phyloP scores from a whole-genome alignment of 768 basidiomycete genomes.

The Naematelia encephala region DNA sequence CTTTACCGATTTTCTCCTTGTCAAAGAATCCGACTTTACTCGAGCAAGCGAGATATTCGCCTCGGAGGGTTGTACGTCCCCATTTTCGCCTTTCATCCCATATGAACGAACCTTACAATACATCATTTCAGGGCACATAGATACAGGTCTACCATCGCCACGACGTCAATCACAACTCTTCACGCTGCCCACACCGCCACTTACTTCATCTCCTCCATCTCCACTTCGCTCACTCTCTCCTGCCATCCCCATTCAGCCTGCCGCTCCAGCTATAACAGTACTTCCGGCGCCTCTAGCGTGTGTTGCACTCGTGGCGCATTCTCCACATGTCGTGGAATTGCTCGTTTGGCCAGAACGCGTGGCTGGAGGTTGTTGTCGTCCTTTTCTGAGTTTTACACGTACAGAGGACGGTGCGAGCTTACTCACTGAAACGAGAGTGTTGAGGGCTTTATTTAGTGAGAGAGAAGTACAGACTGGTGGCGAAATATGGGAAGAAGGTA shows the following conservation, averaged over 20 bases:
- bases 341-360: conserved; percentile 31
- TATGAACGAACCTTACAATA: not conserved
- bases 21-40: conserved; percentile 36
- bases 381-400: conserved; percentile 36
- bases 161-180: conserved; percentile 25
- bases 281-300: conserved; percentile 30
- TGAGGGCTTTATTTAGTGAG: conserved; percentile 30
- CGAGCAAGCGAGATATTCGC: conserved; percentile 31
- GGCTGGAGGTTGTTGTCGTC: conserved; percentile 2
- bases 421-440: conserved; percentile 22
- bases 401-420: conserved; percentile 38
- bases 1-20: conserved; percentile 24
- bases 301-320: conserved; percentile 15
- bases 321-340: conserved; percentile 13
- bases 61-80: conserved; percentile 34
- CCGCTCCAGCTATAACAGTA: conserved; percentile 32
- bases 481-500: conserved; percentile 15
- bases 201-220: conserved; percentile 4
- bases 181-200: conserved; percentile 12
- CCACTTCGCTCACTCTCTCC: conserved; percentile 9
- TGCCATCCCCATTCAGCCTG: too few species aligned
- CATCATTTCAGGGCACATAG: conserved; percentile 24
- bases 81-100: not conserved
- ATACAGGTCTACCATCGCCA: conserved; percentile 10
- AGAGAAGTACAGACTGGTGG: conserved; percentile 24